Conservation (phyloP, 2,329 filamentous ascomycete genomes). For the Penicillium sp. region DNA sequence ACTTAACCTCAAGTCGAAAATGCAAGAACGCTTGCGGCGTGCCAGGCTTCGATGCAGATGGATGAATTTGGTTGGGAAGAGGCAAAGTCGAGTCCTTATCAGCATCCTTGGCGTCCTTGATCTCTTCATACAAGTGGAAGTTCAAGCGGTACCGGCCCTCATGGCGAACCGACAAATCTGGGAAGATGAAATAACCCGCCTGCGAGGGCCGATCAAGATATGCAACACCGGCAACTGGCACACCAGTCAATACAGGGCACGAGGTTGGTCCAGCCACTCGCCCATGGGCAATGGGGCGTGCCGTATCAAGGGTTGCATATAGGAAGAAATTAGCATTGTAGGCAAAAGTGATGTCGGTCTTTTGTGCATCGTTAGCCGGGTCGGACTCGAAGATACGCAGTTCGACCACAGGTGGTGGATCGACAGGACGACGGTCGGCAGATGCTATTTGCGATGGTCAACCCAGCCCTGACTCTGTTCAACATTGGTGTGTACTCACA, state of each 20-base stretch:
- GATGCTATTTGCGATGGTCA: constrained; percentile 56
- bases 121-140: constrained; percentile 91
- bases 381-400: constrained; percentile 75
- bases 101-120: constrained; percentile 78
- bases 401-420: constrained; percentile 92
- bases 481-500: constrained; percentile 57
- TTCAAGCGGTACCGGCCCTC: constrained; percentile 89
- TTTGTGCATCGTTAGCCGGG: constrained; percentile 54
- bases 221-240: constrained; percentile 91
- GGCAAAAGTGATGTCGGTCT: constrained; percentile 75
- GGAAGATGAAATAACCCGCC: constrained; percentile 94
- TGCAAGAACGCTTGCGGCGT: constrained; percentile 64
- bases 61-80: constrained; percentile 36
- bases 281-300: constrained; percentile 77
- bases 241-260: constrained; percentile 83
- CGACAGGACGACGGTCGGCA: constrained; percentile 86
- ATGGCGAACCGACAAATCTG: constrained; percentile 91
- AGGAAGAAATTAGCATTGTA: constrained; percentile 99
- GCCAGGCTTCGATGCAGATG: constrained; percentile 38
- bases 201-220: constrained; percentile 82
- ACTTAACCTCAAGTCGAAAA: constrained; percentile 87
- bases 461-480: not conserved
- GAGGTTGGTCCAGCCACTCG: constrained; percentile 69
- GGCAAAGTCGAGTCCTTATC: constrained; percentile 54
- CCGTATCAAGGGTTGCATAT: constrained; percentile 85